A percentile compares a stretch with the other conserved stretches of the same genome.
Evolutionary conservation across 129 eudicot genomes (phyloP).

Genomic region (Flaveria trinervia): DNA sequence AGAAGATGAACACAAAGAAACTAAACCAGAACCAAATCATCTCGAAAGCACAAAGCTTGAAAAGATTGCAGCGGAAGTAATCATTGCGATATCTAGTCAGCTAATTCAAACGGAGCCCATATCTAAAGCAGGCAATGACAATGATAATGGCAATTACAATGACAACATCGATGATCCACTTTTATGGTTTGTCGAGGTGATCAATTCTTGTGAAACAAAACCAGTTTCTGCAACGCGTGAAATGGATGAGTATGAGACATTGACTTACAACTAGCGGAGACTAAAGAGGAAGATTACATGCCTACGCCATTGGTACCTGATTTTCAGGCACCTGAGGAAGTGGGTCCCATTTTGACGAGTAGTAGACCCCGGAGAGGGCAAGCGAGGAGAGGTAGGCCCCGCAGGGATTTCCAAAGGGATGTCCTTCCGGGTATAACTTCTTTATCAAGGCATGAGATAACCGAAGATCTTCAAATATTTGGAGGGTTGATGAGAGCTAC

Average conservation of each 20-base stretch:
- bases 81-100: constrained; percentile 47
- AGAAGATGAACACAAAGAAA: constrained; percentile 31
- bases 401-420: constrained; percentile 93
- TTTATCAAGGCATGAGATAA: constrained; percentile 83
- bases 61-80: constrained; percentile 68
- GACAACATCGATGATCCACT: constrained; percentile 40
- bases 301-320: constrained; percentile 66
- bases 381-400: constrained; percentile 86
- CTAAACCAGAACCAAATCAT: constrained; percentile 21
- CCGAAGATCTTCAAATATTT: constrained; percentile 74
- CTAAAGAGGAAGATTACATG: constrained; percentile 80
- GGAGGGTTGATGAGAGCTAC: constrained; percentile 93
- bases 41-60: constrained; percentile 40
- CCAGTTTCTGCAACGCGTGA: constrained; percentile 18
- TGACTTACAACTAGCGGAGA: constrained; percentile 63
- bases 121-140: constrained; percentile 39
- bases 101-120: constrained; percentile 22
- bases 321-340: constrained; percentile 44
- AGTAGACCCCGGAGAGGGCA: constrained; percentile 75
- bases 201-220: constrained; percentile 18
- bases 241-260: constrained; percentile 65
- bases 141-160: not conserved
- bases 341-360: constrained; percentile 32
- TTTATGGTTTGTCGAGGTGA: constrained; percentile 50
- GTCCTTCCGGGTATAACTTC: constrained; percentile 87